phyloP scores from a whole-genome alignment of 768 basidiomycete species.

The Vararia minispora region DNA sequence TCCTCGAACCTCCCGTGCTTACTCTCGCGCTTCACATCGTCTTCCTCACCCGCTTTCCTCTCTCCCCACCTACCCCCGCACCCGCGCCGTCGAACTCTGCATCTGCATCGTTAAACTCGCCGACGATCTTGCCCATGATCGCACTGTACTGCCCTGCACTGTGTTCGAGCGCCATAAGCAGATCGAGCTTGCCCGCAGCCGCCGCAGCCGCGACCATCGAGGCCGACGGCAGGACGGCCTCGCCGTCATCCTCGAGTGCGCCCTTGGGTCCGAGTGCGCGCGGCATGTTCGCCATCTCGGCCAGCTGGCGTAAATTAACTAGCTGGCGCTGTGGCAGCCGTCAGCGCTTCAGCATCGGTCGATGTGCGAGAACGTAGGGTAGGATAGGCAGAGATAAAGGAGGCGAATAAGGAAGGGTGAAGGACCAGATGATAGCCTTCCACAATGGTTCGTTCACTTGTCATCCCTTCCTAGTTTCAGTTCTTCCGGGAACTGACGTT shows the following conservation, averaged over 20 bases:
- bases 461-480: no score
- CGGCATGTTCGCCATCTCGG: conserved; percentile 14
- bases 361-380: conserved; percentile 8
- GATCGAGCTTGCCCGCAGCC: no score
- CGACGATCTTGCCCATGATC: conserved; percentile 66
- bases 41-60: conserved; percentile 15
- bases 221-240: no score
- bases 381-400: neutral
- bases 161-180: conserved; percentile 79
- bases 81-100: conserved; percentile 31
- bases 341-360: no score
- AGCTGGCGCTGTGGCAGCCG: conserved; percentile 13
- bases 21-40: conserved; percentile 10
- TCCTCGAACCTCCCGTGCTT: conserved; percentile 21
- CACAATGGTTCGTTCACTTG: no score
- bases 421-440: no score
- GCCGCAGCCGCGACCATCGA: no score
- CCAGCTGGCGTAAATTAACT: conserved; percentile 15
- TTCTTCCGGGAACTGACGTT: no score
- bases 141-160: conserved; percentile 80
- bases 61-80: conserved; percentile 10
- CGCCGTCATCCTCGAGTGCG: no score
- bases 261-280: conserved; percentile 6
- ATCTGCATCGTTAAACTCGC: conserved; percentile 50
- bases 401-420: no score